phyloP scores from a whole-genome alignment of 73 alveolate species.

The Stentor coeruleus region DNA sequence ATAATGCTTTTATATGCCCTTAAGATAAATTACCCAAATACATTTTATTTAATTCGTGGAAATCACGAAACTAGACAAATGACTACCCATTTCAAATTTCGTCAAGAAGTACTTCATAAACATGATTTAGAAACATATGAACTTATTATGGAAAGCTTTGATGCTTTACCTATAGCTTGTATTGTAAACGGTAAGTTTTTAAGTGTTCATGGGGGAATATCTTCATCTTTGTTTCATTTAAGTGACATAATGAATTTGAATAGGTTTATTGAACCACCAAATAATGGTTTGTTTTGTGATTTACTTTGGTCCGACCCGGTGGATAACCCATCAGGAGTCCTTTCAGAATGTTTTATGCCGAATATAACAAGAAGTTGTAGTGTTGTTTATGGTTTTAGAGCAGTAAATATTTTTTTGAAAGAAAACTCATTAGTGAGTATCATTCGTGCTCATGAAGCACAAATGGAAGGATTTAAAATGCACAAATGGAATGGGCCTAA shows the following conservation, averaged over 20 bases:
- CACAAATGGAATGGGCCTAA: slow-evolving; percentile 51
- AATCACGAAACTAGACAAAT: slow-evolving; percentile 90
- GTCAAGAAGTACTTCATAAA: slow-evolving; percentile 91
- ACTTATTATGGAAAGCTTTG: slow-evolving; percentile 73
- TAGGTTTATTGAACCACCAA: slow-evolving; percentile 90
- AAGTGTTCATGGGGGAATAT: slow-evolving; percentile 96
- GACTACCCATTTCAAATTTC: slow-evolving; percentile 87
- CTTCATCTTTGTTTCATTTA: slow-evolving; percentile 87
- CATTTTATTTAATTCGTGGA: slow-evolving; percentile 90
- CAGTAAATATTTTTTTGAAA: slow-evolving; percentile 71
- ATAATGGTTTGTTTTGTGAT: slow-evolving; percentile 74
- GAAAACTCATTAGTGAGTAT: slow-evolving; percentile 51
- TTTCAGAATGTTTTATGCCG: slow-evolving; percentile 31
- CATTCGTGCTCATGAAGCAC: slow-evolving; percentile 59
- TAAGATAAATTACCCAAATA: slow-evolving; percentile 88
- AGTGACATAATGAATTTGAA: slow-evolving; percentile 75
- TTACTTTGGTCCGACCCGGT: slow-evolving; percentile 96
- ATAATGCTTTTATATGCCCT: slow-evolving; percentile 79
- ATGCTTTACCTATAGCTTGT: slow-evolving; percentile 87
- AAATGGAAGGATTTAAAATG: slow-evolving; percentile 43
- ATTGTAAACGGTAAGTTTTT: slow-evolving; percentile 80
- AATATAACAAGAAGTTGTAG: slow-evolving; percentile 92
- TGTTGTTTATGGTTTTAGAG: slow-evolving; percentile 86
- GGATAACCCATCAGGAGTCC: slow-evolving; percentile 51
- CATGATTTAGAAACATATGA: slow-evolving; percentile 79